phyloP scores from a whole-genome alignment of 345 rosid species.

The Tarenaya hassleriana region DNA sequence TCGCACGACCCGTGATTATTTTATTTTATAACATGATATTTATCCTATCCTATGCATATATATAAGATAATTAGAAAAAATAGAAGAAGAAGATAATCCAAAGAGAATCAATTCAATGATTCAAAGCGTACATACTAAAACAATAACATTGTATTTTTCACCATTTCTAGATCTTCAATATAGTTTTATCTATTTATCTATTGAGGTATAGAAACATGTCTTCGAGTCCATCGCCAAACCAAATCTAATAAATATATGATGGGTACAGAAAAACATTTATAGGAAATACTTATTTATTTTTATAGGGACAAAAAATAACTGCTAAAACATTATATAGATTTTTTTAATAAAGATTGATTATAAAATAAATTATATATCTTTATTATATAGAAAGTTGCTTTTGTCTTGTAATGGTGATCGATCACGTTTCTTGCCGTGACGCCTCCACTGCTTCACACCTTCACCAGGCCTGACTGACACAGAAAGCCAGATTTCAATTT shows the following conservation, averaged over 20 bases:
- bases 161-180: neutral
- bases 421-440: slow-evolving; percentile 24
- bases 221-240: too few species aligned
- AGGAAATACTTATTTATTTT: too few species aligned
- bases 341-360: too few species aligned
- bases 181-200: too few species aligned
- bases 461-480: slow-evolving; percentile 19
- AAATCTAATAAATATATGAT: too few species aligned
- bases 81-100: slow-evolving; percentile 12
- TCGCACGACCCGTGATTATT: slow-evolving; percentile 13
- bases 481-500: neutral
- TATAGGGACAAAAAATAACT: too few species aligned
- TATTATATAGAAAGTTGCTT: slow-evolving; percentile 15
- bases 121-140: too few species aligned
- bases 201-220: too few species aligned
- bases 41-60: slow-evolving; percentile 20
- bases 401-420: slow-evolving; percentile 15
- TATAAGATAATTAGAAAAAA: slow-evolving; percentile 7
- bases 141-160: too few species aligned
- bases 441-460: slow-evolving; percentile 29
- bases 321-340: too few species aligned
- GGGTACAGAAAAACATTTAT: too few species aligned
- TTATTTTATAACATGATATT: neutral
- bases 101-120: neutral
- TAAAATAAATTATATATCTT: too few species aligned